Base-by-base conservation (phyloP, 2,329 filamentous ascomycete genomes). In the Aureobasidium sp. region DNA sequence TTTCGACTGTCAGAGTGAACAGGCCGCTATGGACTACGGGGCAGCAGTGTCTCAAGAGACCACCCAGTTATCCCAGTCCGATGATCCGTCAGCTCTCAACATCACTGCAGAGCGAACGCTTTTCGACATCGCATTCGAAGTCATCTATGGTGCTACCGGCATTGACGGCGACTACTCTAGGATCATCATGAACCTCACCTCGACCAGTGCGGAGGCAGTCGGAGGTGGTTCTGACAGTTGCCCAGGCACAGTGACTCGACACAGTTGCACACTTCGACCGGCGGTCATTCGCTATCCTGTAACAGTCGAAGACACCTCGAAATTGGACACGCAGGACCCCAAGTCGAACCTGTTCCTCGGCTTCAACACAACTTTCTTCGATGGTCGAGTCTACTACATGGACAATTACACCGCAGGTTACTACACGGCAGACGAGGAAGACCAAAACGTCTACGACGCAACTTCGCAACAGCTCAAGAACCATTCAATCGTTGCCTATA, bases 251-350 rank as follows among this genome's bases (percentile, higher is more conserved):
- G 15, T 56, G 1, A 63, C 62, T 36, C 56, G 23, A 13, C 67
- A 67, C 44, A 65, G 39, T 6, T 69, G 68, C 41, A 56, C 58
- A 2, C 63, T 69, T 1, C 61, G 66, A 8, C 67, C 68, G 3
- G 68, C 68, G 0, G 58, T 66, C n/a, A 56, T 69, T 53, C 63
- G 62, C 37, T 69, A 69, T 34, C 65, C 67, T 1, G 62, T 67
- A 17, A 61, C 56, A 56, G 47, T 57, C 1, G 41, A 51, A n/a
- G 63, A 64, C 50, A 62, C 58, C 26, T 53, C 57, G 4, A 5
- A 29, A 3, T 42, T 7, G 1, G 6, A 27, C 7, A 15, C 13
- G 20, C 20, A 20, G 20, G 20, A 20, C 20, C 20, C 26, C 3
- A 26, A 32, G 12, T 27, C 20, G 2, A 55, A 55, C 7, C 44